A percentile compares a stretch with the other conserved stretches of the same genome.
Evolutionary conservation across 1,284 basidiomycete species (phyloP).

Genomic region (Boletus sp.): DNA sequence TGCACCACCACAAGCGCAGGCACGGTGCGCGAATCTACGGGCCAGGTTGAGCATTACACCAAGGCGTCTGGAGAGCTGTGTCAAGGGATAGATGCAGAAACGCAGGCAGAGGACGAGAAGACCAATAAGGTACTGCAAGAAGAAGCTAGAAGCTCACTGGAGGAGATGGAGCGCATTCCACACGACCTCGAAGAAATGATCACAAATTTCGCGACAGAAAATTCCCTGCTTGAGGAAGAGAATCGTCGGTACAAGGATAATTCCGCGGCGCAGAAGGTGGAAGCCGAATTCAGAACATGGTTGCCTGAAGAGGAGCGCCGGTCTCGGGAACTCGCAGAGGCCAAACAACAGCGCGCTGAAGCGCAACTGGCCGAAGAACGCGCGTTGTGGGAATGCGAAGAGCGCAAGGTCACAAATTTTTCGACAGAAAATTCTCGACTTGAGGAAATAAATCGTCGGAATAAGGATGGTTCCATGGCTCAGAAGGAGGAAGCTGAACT

Average conservation of each 20-base stretch:
- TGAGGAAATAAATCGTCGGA: slow-evolving; percentile 23
- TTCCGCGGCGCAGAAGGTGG: slow-evolving; percentile 9
- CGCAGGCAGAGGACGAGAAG: slow-evolving; percentile 30
- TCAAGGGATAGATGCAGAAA: slow-evolving; percentile 30
- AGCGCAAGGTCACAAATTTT: slow-evolving; percentile 26
- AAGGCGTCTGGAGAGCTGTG: slow-evolving; percentile 29
- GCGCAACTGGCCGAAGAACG: slow-evolving; percentile 16
- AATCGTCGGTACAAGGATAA: slow-evolving; percentile 15
- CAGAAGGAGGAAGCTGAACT: slow-evolving; percentile 17
- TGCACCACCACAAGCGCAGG: slow-evolving; percentile 31
- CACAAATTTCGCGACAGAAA: slow-evolving; percentile 27
- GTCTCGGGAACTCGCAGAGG: slow-evolving; percentile 15
- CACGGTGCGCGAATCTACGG: slow-evolving; percentile 28
- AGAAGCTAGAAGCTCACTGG: slow-evolving; percentile 28
- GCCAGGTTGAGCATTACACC: slow-evolving; percentile 29
- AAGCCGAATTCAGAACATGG: slow-evolving; percentile 11
- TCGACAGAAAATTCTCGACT: slow-evolving; percentile 28
- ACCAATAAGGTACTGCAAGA: slow-evolving; percentile 28
- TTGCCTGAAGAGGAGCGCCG: slow-evolving; percentile 12
- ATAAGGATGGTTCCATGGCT: slow-evolving; percentile 3
- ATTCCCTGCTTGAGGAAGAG: slow-evolving; percentile 25
- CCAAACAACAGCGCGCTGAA: slow-evolving; percentile 12
- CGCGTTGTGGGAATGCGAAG: neutral
- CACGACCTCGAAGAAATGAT: slow-evolving; percentile 28
- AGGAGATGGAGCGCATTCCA: slow-evolving; percentile 24